Base-by-base conservation (phyloP, 2,329 filamentous ascomycete genomes). In the Aureobasidium sp. region DNA sequence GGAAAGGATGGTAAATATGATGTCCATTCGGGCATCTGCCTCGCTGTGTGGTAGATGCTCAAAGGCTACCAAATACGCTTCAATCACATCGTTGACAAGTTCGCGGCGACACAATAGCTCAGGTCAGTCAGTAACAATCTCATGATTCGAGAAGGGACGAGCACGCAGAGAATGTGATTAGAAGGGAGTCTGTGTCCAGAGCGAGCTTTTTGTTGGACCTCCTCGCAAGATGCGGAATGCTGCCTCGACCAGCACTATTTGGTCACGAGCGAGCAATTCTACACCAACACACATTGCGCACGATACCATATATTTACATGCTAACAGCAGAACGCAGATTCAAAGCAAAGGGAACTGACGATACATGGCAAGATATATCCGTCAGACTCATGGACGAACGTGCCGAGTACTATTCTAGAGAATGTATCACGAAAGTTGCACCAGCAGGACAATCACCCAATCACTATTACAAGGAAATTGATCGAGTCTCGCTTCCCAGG, bases 401-500 rank as follows among this genome's bases (percentile, higher is more conserved):
- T 89, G 15, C 86, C 93, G 3, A 69, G 82, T 29, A 88, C 86
- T 61, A 92, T 99, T 65, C 77, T 91, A 52, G 79, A 85, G 24
- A 85, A 89, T 62, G 82, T 95, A 52, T 82, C 85, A 50, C 88
- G 91, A 64, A 85, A 84, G 60, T 81, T 99, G n/a, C 94, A 99
- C 75, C 82, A 96, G n/a, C 86, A 94, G 71, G 84, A 87, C 64
- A 87, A 96, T 74, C 94, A 99, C 71, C 94, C 94, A 27, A 81
- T 99, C 39, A 85, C 84, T 67, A 96, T 97, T 69, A 97, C 94
- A 12, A 86, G 94, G 42, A 85, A 91, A 69, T 87, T 99, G 65
- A 95, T 99, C 71, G 90, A 97, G 77, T 91, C 90, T 60, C 86
- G 88, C 65, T 99, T 97, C 72, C 86, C 90, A 0, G 72, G 82